Evolutionary conservation across 257 asterid genomes (phyloP).

Genomic region (Nicotiana attenuata): DNA sequence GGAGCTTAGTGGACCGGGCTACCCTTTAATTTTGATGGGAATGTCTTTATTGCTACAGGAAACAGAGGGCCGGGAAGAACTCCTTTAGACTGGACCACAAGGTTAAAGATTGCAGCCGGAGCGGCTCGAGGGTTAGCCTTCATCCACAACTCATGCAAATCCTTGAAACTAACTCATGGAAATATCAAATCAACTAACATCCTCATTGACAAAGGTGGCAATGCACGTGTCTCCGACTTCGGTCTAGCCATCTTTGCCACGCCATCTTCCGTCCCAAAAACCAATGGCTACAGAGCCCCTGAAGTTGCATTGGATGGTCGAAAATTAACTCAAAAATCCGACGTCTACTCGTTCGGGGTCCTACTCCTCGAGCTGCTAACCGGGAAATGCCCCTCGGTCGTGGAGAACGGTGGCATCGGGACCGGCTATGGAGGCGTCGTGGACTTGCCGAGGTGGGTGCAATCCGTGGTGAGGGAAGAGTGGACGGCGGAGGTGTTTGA

Average conservation of each 20-base stretch:
- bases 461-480: slow-evolving; percentile 93
- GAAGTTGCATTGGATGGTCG: slow-evolving; percentile 57
- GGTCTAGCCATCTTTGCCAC: slow-evolving; percentile 65
- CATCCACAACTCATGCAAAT: slow-evolving; percentile 61
- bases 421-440: slow-evolving; percentile 48
- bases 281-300: slow-evolving; percentile 82
- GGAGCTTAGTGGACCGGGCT: too few relatives aligned
- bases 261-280: slow-evolving; percentile 43
- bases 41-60: slow-evolving; percentile 36
- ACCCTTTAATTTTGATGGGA: too few relatives aligned
- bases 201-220: slow-evolving; percentile 57
- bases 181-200: slow-evolving; percentile 86
- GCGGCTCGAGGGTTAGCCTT: slow-evolving; percentile 75
- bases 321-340: slow-evolving; percentile 62
- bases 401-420: slow-evolving; percentile 40
- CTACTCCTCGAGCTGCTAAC: slow-evolving; percentile 79
- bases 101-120: slow-evolving; percentile 75
- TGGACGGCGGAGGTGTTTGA: slow-evolving; percentile 99
- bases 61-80: slow-evolving; percentile 95
- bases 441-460: slow-evolving; percentile 97
- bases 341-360: slow-evolving; percentile 82
- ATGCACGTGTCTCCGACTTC: slow-evolving; percentile 66
- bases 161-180: slow-evolving; percentile 72
- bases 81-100: slow-evolving; percentile 87
- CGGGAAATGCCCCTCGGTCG: slow-evolving; percentile 69